A percentile compares a stretch with the other conserved stretches of the same genome.
Conservation (phyloP, 768 basidiomycete species). For the Rhodotorula taiwanensis region DNA sequence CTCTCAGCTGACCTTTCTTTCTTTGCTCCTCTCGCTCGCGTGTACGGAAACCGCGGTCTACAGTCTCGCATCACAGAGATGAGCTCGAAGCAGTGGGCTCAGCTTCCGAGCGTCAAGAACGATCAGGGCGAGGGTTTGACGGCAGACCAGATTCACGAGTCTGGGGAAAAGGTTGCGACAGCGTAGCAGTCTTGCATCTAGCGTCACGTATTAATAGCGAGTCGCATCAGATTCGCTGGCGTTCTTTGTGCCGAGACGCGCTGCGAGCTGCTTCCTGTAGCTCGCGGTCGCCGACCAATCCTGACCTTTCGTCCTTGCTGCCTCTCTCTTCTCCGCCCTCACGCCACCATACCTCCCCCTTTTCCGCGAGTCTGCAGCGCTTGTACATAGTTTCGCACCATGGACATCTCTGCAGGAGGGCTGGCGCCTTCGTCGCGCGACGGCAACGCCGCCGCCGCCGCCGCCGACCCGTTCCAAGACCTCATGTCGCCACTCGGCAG, state of each 20-base stretch:
- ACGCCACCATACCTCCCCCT: no score
- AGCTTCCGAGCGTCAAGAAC: neutral
- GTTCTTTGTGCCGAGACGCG: no score
- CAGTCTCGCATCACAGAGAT: slow-evolving; percentile 34
- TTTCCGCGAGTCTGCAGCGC: no score
- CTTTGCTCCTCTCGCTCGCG: neutral
- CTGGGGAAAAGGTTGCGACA: slow-evolving; percentile 5
- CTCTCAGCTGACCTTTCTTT: neutral
- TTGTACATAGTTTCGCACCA: no score
- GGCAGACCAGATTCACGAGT: neutral
- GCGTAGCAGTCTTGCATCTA: no score
- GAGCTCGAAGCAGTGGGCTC: slow-evolving; percentile 29
- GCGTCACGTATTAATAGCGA: no score
- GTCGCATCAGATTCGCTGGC: no score
- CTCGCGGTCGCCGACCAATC: no score
- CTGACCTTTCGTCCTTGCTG: no score
- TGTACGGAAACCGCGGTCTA: no score
- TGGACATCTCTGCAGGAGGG: neutral
- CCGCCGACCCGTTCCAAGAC: neutral
- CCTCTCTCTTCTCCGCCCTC: neutral
- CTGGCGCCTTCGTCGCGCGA: neutral
- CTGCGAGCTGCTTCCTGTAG: no score
- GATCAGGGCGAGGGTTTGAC: slow-evolving; percentile 5
- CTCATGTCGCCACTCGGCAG: neutral
- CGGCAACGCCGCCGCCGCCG: neutral